These are phyloP conservation scores for Boletus semigastroideus DNA, from an alignment of 1,284 basidiomycete species.

Conservation along the genomic window DNA sequence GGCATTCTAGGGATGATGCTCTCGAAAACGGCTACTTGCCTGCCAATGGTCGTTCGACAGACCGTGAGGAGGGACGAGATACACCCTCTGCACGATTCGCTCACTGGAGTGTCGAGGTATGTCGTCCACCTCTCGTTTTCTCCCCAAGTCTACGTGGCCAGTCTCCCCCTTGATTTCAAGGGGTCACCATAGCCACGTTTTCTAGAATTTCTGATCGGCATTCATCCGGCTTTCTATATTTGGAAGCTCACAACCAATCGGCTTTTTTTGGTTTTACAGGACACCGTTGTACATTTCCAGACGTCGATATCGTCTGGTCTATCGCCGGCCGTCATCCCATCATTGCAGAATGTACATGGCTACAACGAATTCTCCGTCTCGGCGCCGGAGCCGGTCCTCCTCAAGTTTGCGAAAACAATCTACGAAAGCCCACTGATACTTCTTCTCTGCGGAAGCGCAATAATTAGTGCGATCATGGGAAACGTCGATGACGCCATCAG, in stretches of 20 bases:
- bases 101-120: constrained; percentile 56
- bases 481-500: constrained; percentile 94
- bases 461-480: constrained; percentile 87
- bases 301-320: constrained; percentile 68
- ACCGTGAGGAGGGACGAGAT: constrained; percentile 36
- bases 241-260: neutral
- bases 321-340: constrained; percentile 58
- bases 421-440: constrained; percentile 93
- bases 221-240: neutral
- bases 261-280: constrained; percentile 38
- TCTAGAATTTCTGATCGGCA: constrained; percentile 7
- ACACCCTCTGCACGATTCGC: constrained; percentile 61
- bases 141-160: neutral
- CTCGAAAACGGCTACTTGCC: constrained; percentile 27
- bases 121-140: neutral
- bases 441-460: constrained; percentile 84
- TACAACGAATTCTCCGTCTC: constrained; percentile 96
- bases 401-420: constrained; percentile 92
- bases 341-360: constrained; percentile 71
- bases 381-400: constrained; percentile 72
- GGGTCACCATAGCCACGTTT: constrained; percentile 12
- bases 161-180: neutral
- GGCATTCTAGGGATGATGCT: constrained; percentile 16
- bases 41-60: constrained; percentile 8
- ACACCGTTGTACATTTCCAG: constrained; percentile 64